Evolutionary conservation across 352 stramenopile genomes (phyloP), one percentile per base, ranked within the genome.

Genomic region (Pythium insidiosum): DNA sequence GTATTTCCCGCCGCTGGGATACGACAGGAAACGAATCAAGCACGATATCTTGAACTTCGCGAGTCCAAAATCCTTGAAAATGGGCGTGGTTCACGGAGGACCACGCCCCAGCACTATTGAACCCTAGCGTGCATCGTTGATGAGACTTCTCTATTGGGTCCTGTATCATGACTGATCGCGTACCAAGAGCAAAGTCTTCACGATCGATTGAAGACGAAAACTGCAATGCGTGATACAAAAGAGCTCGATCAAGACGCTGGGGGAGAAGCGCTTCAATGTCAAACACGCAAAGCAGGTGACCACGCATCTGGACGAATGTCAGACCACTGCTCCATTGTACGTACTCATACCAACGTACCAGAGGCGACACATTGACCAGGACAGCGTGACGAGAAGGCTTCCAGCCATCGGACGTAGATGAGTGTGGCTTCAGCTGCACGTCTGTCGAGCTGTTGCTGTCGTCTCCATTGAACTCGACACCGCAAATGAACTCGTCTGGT

Each of bases 81-180:
- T 89, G 77, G 36, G 80, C 77, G 42, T 89, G 73, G 38, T 87
- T 84, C 9, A 89, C 77, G 4, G 73, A 87, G 7, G 77, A 83
- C 77, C 77, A 89, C 13, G 77, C 77, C 16, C 77, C 77, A 22
- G 58, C 52, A 39, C 77, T 84, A 46, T 89, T 89, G 50, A 86
- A 89, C 5, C 73, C 77, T 71, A 44, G 5, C 5, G 21, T 19
- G 30, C n/a, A n/a, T n/a, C n/a, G n/a, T n/a, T n/a, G n/a, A n/a
- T n/a, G n/a, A n/a, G n/a, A n/a, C n/a, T n/a, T n/a, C n/a, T n/a
- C n/a, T n/a, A n/a, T n/a, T n/a, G n/a, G n/a, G n/a, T n/a, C n/a
- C n/a, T n/a, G n/a, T n/a, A n/a, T n/a, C n/a, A n/a, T n/a, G n/a
- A n/a, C n/a, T n/a, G n/a, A n/a, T n/a, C n/a, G n/a, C n/a, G n/a